Conservation (phyloP, 148 eudicot genomes). For the Salicornia ramosissima region DNA sequence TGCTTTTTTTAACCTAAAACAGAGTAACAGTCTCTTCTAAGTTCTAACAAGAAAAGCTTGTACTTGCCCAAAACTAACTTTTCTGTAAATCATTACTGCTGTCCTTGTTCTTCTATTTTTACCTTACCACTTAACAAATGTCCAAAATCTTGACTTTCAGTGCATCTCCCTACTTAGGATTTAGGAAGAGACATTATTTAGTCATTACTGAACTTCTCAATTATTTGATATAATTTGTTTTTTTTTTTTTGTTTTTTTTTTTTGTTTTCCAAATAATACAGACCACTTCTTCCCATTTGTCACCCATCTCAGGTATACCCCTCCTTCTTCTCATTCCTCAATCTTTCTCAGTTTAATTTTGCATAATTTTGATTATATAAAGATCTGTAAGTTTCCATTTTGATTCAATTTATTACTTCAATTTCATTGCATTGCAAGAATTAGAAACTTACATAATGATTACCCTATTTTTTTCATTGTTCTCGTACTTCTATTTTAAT, state of each 20-base stretch:
- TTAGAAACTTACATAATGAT: no score
- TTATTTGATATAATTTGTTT: conserved; percentile 25
- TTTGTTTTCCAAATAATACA: conserved; percentile 10
- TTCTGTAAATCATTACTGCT: neutral
- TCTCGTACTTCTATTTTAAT: neutral
- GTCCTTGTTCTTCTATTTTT: neutral
- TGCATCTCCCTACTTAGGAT: neutral
- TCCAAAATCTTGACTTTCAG: conserved; percentile 3
- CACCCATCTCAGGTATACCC: conserved; percentile 17
- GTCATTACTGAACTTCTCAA: neutral
- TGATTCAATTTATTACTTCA: conserved; percentile 1
- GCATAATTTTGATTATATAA: conserved; percentile 6
- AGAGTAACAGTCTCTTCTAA: no score
- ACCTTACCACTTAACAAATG: neutral
- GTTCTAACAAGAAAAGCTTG: neutral
- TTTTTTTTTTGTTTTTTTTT: conserved; percentile 25
- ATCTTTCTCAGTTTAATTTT: neutral
- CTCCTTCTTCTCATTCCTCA: neutral
- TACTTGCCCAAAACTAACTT: neutral
- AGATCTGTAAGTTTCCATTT: conserved; percentile 19
- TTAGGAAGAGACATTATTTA: conserved; percentile 17
- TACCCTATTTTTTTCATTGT: neutral
- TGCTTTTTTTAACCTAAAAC: no score
- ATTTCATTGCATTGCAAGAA: conserved; percentile 6
- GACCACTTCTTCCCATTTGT: conserved; percentile 13